Evolutionary conservation across 306 rosid species (phyloP).

Genomic region (Castanopsis chinensis): DNA sequence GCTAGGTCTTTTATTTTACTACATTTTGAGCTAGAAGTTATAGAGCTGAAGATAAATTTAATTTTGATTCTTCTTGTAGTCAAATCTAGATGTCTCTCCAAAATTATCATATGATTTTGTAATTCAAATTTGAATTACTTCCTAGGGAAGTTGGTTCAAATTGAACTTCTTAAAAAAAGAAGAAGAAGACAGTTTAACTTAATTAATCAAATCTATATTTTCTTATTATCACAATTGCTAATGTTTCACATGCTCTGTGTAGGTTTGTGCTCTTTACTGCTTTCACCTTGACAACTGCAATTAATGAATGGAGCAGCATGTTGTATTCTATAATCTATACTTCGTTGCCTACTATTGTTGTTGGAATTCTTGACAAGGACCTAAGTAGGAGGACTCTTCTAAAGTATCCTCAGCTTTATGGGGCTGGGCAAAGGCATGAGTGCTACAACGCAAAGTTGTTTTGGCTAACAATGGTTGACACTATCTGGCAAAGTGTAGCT

Average conservation of each 20-base stretch:
- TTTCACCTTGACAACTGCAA: constrained; percentile 78
- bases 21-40: background rate
- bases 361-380: constrained; percentile 95
- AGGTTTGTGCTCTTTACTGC: constrained; percentile 84
- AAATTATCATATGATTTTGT: background rate
- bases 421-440: constrained; percentile 82
- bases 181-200: background rate
- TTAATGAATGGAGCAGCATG: constrained; percentile 88
- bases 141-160: background rate
- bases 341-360: constrained; percentile 76
- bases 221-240: constrained; percentile 12
- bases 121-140: background rate
- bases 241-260: constrained; percentile 12
- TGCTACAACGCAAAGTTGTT: constrained; percentile 76
- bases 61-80: background rate
- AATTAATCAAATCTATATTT: background rate
- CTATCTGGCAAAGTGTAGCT: constrained; percentile 84
- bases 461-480: constrained; percentile 76
- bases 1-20: background rate
- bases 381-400: constrained; percentile 78
- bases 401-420: constrained; percentile 75
- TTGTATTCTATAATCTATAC: constrained; percentile 81
- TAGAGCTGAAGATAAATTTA: background rate
- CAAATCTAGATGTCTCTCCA: background rate
- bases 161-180: background rate